Evolutionary conservation across 1,139 yeast species (phyloP), one percentile per base, ranked within the genome.

Genomic region (Scheffersomyces insectosa): DNA sequence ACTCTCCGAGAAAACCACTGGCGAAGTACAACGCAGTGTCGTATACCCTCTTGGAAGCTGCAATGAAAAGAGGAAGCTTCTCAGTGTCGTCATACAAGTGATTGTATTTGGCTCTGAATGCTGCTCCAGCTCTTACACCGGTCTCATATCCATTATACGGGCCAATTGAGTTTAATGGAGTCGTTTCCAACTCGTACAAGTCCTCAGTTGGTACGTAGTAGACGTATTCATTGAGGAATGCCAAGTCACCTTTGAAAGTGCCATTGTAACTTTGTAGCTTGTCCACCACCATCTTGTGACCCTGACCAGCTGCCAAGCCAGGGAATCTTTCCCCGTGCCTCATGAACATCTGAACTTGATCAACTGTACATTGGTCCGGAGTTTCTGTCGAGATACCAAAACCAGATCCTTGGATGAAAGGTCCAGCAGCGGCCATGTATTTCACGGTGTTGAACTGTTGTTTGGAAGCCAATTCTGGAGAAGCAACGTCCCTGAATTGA

Each of bases 311-410:
- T 9, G 52, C 33, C 16, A 55, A 40, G 3, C 63, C 63, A 5
- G 88, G 88, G 57, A 72, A 85, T 53, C 90, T 68, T 56, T 83
- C 89, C 16, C 90, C 90, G 52, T 85, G 90, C 56, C 91, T 75
- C 46, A 76, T 70, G 40, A 80, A 63, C 46, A 80, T 60, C 51
- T 80, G 82, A 12, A 83, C 86, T 58, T 82, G 88, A 44, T 80
- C 81, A 38, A 83, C 70, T 7, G 65, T 57, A 56, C 86, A 78
- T 38, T 69, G 68, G 5, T 59, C 67, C 7, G 89, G 88, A 36
- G 63, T 51, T 27, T 59, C 68, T 27, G 73, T 67, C 20, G 66
- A 62, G 36, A 75, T 72, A 13, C 80, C 80, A 47, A 55, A 66
- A 0, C 79, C 79, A 9, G 68, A 64, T 39, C 64, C 58, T 44